Conservation (phyloP, 2,329 filamentous ascomycete genomes). For the Chrysoporthe cubensis region DNA sequence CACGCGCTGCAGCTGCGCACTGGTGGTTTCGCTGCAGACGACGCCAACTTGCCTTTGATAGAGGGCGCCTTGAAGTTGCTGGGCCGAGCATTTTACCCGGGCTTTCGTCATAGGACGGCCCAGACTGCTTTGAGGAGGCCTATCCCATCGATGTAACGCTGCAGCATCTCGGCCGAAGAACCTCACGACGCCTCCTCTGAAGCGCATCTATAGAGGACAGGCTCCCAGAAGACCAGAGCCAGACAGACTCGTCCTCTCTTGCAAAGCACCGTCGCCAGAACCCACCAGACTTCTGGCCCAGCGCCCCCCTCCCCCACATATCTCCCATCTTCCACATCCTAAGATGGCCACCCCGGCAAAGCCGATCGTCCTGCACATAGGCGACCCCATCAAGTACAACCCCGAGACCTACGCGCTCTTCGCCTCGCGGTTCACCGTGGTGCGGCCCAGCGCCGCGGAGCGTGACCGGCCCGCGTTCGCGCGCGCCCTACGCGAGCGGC, state of each 20-base stretch:
- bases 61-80: neutral
- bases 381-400: constrained; percentile 63
- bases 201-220: no score
- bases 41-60: neutral
- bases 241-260: neutral
- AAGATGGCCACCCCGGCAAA: constrained; percentile 32
- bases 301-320: neutral
- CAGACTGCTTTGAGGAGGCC: neutral
- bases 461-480: constrained; percentile 55
- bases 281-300: neutral
- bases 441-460: constrained; percentile 55
- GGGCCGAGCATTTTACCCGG: neutral
- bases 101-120: neutral
- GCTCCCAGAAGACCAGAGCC: neutral
- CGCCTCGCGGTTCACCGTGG: constrained; percentile 49
- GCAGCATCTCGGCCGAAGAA: neutral
- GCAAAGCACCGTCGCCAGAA: neutral
- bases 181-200: neutral
- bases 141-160: neutral
- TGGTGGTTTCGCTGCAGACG: no score
- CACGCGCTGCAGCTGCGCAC: no score
- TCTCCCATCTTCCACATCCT: neutral
- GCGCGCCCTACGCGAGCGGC: constrained; percentile 51
- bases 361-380: constrained; percentile 73
- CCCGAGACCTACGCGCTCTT: constrained; percentile 50